A percentile compares a stretch with the other conserved stretches of the same genome.
These are phyloP conservation scores for Solidago caesia DNA, from an alignment of 129 eudicot genomes.

Conservation along the genomic window DNA sequence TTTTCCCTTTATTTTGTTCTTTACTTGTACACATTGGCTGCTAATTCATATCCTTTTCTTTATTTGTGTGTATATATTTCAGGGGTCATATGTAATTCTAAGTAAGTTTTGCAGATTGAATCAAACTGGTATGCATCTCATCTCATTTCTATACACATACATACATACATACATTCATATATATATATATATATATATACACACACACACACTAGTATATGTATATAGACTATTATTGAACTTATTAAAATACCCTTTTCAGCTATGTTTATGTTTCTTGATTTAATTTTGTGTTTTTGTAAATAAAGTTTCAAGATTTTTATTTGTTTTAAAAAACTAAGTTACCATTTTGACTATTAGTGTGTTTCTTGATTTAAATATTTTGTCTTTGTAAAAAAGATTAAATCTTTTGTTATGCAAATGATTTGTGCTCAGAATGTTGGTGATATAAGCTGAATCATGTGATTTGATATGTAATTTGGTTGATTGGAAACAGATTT, in stretches of 20 bases:
- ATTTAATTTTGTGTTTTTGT: conserved; percentile 9
- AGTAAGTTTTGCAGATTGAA: conserved; percentile 23
- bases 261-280: conserved; percentile 1
- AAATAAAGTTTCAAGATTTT: conserved; percentile 10
- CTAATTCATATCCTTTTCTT: background rate
- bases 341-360: background rate
- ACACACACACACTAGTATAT: background rate
- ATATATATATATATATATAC: too few relatives aligned
- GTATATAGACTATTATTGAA: conserved; percentile 3
- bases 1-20: conserved; percentile 23
- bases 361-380: background rate
- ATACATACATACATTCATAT: too few relatives aligned
- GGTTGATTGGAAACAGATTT: conserved; percentile 30
- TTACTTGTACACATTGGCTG: conserved; percentile 32
- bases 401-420: background rate
- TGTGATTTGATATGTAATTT: conserved; percentile 20
- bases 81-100: conserved; percentile 21
- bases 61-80: conserved; percentile 15
- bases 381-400: background rate
- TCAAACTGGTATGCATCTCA: conserved; percentile 28
- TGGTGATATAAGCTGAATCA: background rate
- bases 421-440: background rate
- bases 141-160: background rate
- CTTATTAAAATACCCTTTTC: background rate
- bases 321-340: background rate